phyloP scores from a whole-genome alignment of 2,329 filamentous ascomycete genomes.

The Pestalotiopsis sp. region DNA sequence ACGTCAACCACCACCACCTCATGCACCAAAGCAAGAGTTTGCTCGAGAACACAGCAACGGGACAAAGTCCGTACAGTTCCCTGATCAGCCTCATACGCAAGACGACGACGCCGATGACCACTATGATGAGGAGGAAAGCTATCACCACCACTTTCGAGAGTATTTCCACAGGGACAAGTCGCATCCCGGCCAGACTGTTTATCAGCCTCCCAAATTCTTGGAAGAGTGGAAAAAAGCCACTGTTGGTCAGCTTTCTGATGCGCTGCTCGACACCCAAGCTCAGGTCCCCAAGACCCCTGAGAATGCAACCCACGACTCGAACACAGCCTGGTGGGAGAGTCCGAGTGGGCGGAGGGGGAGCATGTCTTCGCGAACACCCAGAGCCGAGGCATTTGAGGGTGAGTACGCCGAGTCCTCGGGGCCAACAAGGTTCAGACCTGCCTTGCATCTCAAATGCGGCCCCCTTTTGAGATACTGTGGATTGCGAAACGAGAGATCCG shows the following conservation, averaged over 20 bases:
- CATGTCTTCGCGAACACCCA: conserved; percentile 49
- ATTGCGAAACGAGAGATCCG: conserved; percentile 65
- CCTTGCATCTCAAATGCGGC: conserved; percentile 85
- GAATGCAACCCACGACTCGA: conserved; percentile 43
- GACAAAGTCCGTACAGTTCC: conserved; percentile 33
- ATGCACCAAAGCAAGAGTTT: conserved; percentile 1
- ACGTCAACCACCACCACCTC: conserved; percentile 16
- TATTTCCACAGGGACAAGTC: conserved; percentile 33
- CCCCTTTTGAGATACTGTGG: conserved; percentile 90
- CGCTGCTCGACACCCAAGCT: conserved; percentile 60
- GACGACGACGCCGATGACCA: conserved; percentile 21
- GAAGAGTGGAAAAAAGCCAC: conserved; percentile 75
- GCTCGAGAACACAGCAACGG: conserved; percentile 14
- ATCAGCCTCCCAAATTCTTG: conserved; percentile 61
- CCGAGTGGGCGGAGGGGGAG: conserved; percentile 50
- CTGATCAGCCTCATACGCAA: conserved; percentile 25
- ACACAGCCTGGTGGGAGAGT: conserved; percentile 78
- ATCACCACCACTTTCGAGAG: conserved; percentile 26
- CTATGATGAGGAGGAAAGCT: conserved; percentile 23
- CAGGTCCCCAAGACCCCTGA: conserved; percentile 30
- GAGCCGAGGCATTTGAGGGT: conserved; percentile 66
- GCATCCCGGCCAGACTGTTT: conserved; percentile 55
- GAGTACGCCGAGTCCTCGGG: conserved; percentile 66
- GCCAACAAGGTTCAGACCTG: conserved; percentile 78
- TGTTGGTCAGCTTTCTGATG: conserved; percentile 60